phyloP scores from a whole-genome alignment of 345 rosid genomes.

The Raphanus raphanistrum region DNA sequence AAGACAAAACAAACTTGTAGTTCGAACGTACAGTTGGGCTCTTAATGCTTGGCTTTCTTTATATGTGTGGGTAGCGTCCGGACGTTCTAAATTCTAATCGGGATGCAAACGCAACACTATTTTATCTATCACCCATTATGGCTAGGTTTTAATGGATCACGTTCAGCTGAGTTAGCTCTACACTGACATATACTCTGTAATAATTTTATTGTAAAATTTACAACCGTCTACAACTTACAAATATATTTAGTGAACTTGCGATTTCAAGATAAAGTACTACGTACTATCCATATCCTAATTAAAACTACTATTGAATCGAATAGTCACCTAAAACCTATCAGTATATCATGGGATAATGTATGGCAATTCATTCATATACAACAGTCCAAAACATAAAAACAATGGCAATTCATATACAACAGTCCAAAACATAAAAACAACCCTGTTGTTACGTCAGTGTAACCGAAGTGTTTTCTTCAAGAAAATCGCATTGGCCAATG shows the following conservation, averaged over 20 bases:
- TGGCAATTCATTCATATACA: constrained; percentile 9
- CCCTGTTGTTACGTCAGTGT: constrained; percentile 32
- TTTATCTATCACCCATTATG: background rate
- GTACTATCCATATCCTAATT: background rate
- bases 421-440: constrained; percentile 8
- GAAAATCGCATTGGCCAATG: constrained; percentile 32
- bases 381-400: constrained; percentile 8
- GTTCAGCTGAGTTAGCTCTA: background rate
- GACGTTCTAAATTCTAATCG: background rate
- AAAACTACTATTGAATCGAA: background rate
- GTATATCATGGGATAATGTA: constrained; percentile 19
- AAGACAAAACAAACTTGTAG: constrained; percentile 38
- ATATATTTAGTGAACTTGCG: background rate
- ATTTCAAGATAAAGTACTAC: background rate
- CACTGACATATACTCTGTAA: background rate
- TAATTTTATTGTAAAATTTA: background rate
- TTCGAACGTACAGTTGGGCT: constrained; percentile 28
- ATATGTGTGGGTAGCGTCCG: background rate
- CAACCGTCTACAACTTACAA: background rate
- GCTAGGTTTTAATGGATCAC: background rate
- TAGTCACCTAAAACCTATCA: constrained; percentile 5
- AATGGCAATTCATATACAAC: constrained; percentile 22
- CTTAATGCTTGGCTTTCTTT: constrained; percentile 15
- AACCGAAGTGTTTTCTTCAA: constrained; percentile 32
- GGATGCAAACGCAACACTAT: background rate